A percentile compares a stretch with the other conserved stretches of the same genome.
Evolutionary conservation across 1,284 basidiomycete genomes (phyloP).

Genomic region (Moesziomyces antarcticus): DNA sequence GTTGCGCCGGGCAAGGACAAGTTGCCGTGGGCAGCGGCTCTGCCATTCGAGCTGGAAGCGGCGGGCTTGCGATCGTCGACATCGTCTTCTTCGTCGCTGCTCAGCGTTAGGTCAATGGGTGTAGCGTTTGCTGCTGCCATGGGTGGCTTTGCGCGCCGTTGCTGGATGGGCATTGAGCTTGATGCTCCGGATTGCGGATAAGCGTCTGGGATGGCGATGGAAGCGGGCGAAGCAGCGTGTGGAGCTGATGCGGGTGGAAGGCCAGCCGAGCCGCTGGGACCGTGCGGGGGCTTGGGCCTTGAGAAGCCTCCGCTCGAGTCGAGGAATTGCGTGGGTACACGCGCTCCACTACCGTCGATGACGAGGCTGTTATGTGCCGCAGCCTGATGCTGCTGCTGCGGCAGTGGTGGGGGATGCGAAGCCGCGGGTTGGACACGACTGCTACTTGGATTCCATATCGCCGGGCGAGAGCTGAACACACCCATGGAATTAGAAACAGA

Average conservation of each 20-base stretch:
- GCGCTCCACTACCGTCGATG: slow-evolving; percentile 56
- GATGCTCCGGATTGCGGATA: not conserved
- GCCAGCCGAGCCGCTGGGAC: not conserved
- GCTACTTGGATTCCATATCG: slow-evolving; percentile 13
- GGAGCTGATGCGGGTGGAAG: slow-evolving; percentile 1
- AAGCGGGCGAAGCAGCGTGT: slow-evolving; percentile 10
- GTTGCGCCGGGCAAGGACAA: not conserved
- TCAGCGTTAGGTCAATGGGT: slow-evolving; percentile 43
- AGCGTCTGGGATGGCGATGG: not conserved
- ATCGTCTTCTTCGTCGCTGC: slow-evolving; percentile 37
- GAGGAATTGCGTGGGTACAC: slow-evolving; percentile 55
- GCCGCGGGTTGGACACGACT: not conserved
- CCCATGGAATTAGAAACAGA: not conserved
- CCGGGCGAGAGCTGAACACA: slow-evolving; percentile 5
- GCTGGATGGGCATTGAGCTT: not conserved
- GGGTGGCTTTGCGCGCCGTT: not conserved
- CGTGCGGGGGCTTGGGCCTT: slow-evolving; percentile 3
- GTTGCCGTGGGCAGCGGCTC: too few species aligned
- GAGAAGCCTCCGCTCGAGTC: slow-evolving; percentile 44
- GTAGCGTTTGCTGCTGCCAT: not conserved
- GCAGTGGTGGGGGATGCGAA: not conserved
- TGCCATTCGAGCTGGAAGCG: slow-evolving; percentile 1
- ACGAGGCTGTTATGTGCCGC: slow-evolving; percentile 11
- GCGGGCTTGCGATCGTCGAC: slow-evolving; percentile 15
- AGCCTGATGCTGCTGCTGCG: not conserved